Evolutionary conservation across 768 basidiomycete genomes (phyloP).

Genomic region (Boletus vermiculosoides): DNA sequence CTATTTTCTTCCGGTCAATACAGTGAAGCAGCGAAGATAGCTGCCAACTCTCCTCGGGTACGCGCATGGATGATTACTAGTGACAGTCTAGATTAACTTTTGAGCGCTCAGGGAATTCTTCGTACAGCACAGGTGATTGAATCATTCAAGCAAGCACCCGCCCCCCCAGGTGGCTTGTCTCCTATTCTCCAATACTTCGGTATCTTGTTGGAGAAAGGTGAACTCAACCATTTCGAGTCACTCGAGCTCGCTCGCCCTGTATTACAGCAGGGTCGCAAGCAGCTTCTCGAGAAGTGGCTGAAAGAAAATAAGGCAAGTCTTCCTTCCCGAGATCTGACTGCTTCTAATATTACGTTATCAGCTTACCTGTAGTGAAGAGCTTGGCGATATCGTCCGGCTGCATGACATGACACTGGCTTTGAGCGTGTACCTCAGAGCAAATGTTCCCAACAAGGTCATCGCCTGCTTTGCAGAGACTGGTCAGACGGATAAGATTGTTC

Average conservation of each 20-base stretch:
- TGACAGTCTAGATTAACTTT: constrained; percentile 4
- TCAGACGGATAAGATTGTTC: constrained; percentile 95
- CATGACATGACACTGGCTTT: constrained; percentile 97
- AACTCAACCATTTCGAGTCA: constrained; percentile 94
- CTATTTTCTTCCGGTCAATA: constrained; percentile 87
- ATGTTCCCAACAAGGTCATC: constrained; percentile 97
- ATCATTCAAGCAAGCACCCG: constrained; percentile 94
- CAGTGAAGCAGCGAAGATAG: constrained; percentile 94
- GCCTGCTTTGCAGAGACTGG: constrained; percentile 99
- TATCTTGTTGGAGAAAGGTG: constrained; percentile 96
- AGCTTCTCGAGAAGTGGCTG: constrained; percentile 97
- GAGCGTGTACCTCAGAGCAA: constrained; percentile 96
- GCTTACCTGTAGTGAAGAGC: constrained; percentile 98
- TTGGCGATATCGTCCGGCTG: constrained; percentile 92
- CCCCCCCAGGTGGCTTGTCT: constrained; percentile 83
- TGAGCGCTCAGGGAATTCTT: constrained; percentile 70
- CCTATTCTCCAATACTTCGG: constrained; percentile 99
- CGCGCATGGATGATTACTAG: constrained; percentile 19
- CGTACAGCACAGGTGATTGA: constrained; percentile 95
- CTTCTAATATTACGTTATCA: constrained; percentile 32
- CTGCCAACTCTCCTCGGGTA: constrained; percentile 93
- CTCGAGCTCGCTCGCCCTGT: constrained; percentile 96
- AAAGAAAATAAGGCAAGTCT: constrained; percentile 92
- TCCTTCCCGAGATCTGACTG: constrained; percentile 3
- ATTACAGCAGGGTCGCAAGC: constrained; percentile 92